Evolutionary conservation across 306 rosid species (phyloP), one percentile per base, ranked within the genome.

Genomic region (Arachis stenosperma): DNA sequence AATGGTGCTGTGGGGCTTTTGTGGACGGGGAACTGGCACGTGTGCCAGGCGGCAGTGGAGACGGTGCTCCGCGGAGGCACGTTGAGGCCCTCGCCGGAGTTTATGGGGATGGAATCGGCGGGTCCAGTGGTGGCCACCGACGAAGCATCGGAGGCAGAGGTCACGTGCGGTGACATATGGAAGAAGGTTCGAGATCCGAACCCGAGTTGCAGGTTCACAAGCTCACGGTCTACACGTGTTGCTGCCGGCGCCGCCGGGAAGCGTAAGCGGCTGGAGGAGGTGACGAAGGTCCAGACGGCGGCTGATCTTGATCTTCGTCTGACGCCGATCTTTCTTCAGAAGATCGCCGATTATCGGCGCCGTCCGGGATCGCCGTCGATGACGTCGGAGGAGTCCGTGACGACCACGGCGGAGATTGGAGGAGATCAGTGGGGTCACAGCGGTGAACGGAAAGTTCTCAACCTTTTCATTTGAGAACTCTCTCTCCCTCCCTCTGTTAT

Each of bases 21-120:
- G 9, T 90, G 96, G 98, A 86, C 92, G 4, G 96, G 98, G n/a
- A 92, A 88, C 86, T 92, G 98, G 98, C 88, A 88, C 79, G 85
- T 89, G 74, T 92, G 96, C 68, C 94, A 88, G 81, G 90, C 94
- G 0, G 98, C 98, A 37, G 96, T 92, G 9, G 96, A 92, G 76
- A 92, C 92, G 0, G 92, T 92, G 14, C 90, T 92, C 29, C 89
- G 90, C 0, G 98, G 98, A 8, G 98, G 98, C 4, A 74, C 87
- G 0, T 67, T 92, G 6, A 66, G 84, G 37, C 87, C 93, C 40
- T 68, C 88, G 52, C 89, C 93, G 59, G 97, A 86, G 69, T 76
- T 86, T 46, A 55, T 82, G 7, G 78, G 73, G 0, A 2, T 75
- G 2, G 70, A 65, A 8, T 71, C 84, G 36, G 73, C 88, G 6